Base-by-base conservation (phyloP, 352 stramenopile genomes). In the Peronospora tabacina region DNA sequence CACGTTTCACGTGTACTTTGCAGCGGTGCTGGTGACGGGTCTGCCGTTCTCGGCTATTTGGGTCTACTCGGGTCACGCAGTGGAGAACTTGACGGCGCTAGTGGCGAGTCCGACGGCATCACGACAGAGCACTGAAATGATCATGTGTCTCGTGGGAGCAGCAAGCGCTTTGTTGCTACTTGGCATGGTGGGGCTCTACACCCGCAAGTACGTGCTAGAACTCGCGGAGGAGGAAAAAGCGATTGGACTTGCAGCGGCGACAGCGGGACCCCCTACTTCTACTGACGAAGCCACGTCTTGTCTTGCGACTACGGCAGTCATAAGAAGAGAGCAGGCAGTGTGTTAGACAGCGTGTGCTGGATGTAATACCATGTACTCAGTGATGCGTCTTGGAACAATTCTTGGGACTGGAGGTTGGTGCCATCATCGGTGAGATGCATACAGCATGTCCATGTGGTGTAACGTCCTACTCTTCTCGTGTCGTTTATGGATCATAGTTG, bases 11-110 rank as follows among this genome's bases (percentile, higher is more conserved):
- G 68, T 89, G 6, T 91, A 70, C 33, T 81, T 86, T 42, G 54
- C 72, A 28, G 75, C 80, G 6, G 77, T 76, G 35, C 46, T 91
- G 35, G 33, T 88, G 22, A 86, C 79, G 3, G 80, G 80, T 0
- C 45, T 88, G 5, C 69, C 72, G 13, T 91, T 88, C 55, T 84
- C 74, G 3, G 55, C 74, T 65, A 77, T 91, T 29, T 91, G 77
- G 71, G 74, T 87, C 36, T 91, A 85, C 48, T 82, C 76, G 6
- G 77, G 81, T 39, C 75, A 87, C 40, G 72, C 70, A 0, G 77
- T 81, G 24, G 65, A 84, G 59, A 76, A 87, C 35, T 46, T 89
- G 37, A 67, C 75, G 24, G 42, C 57, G 30, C 49, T 85, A 41
- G 44, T 87, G 26, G 46, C 70, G n/a, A 66, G 53, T 28, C 62